Conservation (phyloP, 83 land plant genomes). For the Isoetes engelmannii region DNA sequence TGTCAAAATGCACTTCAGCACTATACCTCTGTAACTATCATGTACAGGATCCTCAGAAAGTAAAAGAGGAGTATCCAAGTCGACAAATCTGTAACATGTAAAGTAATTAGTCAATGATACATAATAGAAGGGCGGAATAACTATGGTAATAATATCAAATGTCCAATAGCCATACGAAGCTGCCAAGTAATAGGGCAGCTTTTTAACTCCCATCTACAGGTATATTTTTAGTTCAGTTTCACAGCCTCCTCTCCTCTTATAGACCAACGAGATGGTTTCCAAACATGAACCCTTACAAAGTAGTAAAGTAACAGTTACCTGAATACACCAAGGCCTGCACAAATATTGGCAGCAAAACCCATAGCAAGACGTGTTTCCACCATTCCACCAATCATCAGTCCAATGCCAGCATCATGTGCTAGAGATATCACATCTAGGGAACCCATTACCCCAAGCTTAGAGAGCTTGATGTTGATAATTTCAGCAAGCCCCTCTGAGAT, state of each 20-base stretch:
- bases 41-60: conserved; percentile 66
- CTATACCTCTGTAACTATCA: conserved; percentile 74
- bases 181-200: too few relatives aligned
- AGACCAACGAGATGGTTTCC: not conserved
- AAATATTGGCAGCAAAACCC: conserved; percentile 86
- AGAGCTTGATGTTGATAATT: conserved; percentile 69
- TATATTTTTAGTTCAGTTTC: too few relatives aligned
- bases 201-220: too few relatives aligned
- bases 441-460: conserved; percentile 65
- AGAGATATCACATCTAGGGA: conserved; percentile 55
- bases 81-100: conserved; percentile 47
- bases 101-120: conserved; percentile 1
- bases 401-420: conserved; percentile 39
- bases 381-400: conserved; percentile 86
- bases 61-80: conserved; percentile 76
- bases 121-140: too few relatives aligned
- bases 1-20: too few relatives aligned
- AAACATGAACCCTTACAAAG: not conserved
- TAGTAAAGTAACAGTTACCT: conserved; percentile 19
- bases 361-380: conserved; percentile 81
- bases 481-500: conserved; percentile 55
- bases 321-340: conserved; percentile 66
- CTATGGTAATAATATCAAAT: too few relatives aligned
- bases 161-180: too few relatives aligned
- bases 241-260: not conserved